Percentiles rank a stretch among this genome's conserved stretches.
These are phyloP conservation scores for Antrodiella citrinella DNA, from an alignment of 768 basidiomycete species.

Conservation along the genomic window DNA sequence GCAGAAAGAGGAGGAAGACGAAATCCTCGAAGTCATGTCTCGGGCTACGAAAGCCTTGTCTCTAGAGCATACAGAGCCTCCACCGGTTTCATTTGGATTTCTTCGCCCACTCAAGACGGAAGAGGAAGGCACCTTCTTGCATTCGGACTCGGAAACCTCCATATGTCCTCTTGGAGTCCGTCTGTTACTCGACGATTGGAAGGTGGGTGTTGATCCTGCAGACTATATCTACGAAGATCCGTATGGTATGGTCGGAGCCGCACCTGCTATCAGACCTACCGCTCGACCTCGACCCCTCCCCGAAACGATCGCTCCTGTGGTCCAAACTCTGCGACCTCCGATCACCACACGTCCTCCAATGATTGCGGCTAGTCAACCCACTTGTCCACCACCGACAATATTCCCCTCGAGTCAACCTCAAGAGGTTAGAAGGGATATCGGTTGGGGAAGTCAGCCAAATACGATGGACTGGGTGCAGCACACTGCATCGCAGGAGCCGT, in stretches of 20 bases:
- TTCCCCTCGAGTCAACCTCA: constrained; percentile 6
- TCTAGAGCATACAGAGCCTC: constrained; percentile 40
- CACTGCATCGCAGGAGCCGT: constrained; percentile 33
- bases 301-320: constrained; percentile 16
- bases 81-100: constrained; percentile 55
- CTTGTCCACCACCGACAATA: not conserved
- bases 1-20: constrained; percentile 17
- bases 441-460: constrained; percentile 15
- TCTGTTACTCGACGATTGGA: constrained; percentile 64
- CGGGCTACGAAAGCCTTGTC: constrained; percentile 41
- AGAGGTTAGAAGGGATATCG: not conserved
- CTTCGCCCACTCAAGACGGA: constrained; percentile 39
- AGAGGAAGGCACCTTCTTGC: too few species aligned
- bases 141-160: constrained; percentile 9
- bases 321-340: constrained; percentile 24
- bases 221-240: constrained; percentile 48
- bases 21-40: constrained; percentile 46
- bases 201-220: constrained; percentile 41
- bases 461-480: constrained; percentile 13
- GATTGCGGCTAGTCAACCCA: constrained; percentile 12
- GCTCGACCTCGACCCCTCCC: not conserved
- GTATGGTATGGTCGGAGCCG: constrained; percentile 28
- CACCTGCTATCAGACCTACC: not conserved
- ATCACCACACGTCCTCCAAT: constrained; percentile 23
- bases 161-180: constrained; percentile 47